Evolutionary conservation across 177 flowering plant species (phyloP).

Genomic region (Vitis hybrid): DNA sequence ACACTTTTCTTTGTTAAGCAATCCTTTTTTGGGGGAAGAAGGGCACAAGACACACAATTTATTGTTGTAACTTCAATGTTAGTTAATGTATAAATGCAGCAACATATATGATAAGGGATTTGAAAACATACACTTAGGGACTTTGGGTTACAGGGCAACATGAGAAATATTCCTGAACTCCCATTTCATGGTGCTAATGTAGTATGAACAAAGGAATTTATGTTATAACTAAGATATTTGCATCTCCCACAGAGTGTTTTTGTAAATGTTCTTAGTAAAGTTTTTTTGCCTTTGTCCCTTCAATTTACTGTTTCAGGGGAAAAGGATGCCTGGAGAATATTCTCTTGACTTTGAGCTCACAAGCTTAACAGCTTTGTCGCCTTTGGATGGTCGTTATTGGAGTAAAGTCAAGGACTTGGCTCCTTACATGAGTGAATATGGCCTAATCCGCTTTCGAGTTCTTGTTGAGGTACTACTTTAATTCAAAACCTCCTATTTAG

Average conservation of each 20-base stretch:
- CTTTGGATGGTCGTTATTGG: slow-evolving; percentile 95
- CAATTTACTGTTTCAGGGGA: slow-evolving; percentile 27
- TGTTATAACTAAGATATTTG: neutral
- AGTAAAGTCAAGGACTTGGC: slow-evolving; percentile 83
- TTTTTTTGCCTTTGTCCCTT: neutral
- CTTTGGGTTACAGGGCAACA: too few species aligned
- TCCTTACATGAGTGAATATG: slow-evolving; percentile 82
- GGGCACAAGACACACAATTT: too few species aligned
- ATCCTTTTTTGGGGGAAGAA: too few species aligned
- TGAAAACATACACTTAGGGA: too few species aligned
- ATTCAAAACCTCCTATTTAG: neutral
- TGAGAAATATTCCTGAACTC: too few species aligned
- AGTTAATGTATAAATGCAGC: too few species aligned
- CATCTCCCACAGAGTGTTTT: neutral
- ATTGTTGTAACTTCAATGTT: too few species aligned
- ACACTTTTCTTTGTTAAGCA: too few species aligned
- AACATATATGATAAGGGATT: too few species aligned
- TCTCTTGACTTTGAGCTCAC: slow-evolving; percentile 47
- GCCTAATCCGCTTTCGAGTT: slow-evolving; percentile 72
- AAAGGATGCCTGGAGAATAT: slow-evolving; percentile 24
- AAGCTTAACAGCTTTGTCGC: slow-evolving; percentile 72
- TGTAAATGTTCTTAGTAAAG: neutral
- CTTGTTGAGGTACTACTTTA: slow-evolving; percentile 69
- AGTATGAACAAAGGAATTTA: too few species aligned
- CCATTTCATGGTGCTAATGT: too few species aligned